Evolutionary conservation across 805 yeast genomes (phyloP).

Genomic region (Sungouiella thailandica): DNA sequence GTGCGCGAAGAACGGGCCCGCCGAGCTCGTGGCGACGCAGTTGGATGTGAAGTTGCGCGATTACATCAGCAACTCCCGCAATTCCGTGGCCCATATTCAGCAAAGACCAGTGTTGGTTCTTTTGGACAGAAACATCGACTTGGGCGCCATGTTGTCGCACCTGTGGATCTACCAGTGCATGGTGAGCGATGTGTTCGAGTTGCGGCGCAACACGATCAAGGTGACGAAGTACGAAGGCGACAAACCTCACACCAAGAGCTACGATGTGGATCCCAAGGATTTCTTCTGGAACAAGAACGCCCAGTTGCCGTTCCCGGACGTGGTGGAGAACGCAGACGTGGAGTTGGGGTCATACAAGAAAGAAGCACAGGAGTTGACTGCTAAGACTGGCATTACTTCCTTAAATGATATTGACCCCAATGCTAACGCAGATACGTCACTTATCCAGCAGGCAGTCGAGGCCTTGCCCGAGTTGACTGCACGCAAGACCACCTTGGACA

Average conservation of each 20-base stretch:
- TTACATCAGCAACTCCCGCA: constrained; percentile 66
- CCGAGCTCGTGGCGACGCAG: constrained; percentile 86
- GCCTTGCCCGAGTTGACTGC: constrained; percentile 90
- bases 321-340: constrained; percentile 92
- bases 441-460: constrained; percentile 81
- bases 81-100: constrained; percentile 18
- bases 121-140: constrained; percentile 83
- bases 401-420: constrained; percentile 69
- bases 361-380: constrained; percentile 83
- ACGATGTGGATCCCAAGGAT: constrained; percentile 90
- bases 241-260: constrained; percentile 43
- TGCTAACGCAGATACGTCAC: constrained; percentile 52
- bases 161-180: constrained; percentile 98
- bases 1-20: constrained; percentile 90
- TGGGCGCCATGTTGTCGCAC: constrained; percentile 91
- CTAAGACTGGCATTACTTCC: constrained; percentile 65
- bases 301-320: constrained; percentile 93
- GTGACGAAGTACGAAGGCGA: constrained; percentile 37
- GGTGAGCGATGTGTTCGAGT: constrained; percentile 85
- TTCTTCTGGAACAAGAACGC: constrained; percentile 87
- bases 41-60: constrained; percentile 82
- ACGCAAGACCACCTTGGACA: constrained; percentile 81
- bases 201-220: constrained; percentile 77
- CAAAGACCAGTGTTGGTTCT: constrained; percentile 75
- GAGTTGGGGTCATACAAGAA: constrained; percentile 77